Conservation (phyloP, 345 rosid species). For the Trapa bicornis region DNA sequence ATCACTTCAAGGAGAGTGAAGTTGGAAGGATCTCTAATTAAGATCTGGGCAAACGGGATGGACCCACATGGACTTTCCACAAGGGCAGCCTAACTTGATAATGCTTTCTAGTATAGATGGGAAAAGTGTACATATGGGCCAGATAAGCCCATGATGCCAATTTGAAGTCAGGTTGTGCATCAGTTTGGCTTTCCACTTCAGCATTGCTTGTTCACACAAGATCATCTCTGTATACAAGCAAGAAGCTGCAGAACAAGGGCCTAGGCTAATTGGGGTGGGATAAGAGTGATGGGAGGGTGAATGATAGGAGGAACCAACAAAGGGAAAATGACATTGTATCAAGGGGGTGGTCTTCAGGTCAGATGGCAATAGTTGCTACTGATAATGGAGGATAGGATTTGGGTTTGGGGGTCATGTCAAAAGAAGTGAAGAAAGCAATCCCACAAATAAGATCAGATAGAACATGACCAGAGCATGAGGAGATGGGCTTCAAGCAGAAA, state of each 20-base stretch:
- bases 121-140: too few relatives aligned
- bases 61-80: too few relatives aligned
- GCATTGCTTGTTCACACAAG: too few relatives aligned
- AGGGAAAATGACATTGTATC: not conserved
- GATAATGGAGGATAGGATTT: not conserved
- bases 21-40: too few relatives aligned
- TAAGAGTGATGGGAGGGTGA: not conserved
- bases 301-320: constrained; percentile 1
- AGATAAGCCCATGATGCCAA: too few relatives aligned
- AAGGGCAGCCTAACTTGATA: too few relatives aligned
- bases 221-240: not conserved
- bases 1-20: too few relatives aligned
- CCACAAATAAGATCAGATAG: not conserved
- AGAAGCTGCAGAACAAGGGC: not conserved
- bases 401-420: not conserved
- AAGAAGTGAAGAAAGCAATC: not conserved
- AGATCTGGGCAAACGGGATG: too few relatives aligned
- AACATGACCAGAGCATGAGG: not conserved
- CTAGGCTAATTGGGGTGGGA: not conserved
- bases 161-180: not conserved
- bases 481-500: not conserved
- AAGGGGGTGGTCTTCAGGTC: not conserved
- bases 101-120: too few relatives aligned
- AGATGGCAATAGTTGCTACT: not conserved
- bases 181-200: too few relatives aligned